phyloP scores from a whole-genome alignment of 2,329 filamentous ascomycete genomes.

The Fusarium hainanense region DNA sequence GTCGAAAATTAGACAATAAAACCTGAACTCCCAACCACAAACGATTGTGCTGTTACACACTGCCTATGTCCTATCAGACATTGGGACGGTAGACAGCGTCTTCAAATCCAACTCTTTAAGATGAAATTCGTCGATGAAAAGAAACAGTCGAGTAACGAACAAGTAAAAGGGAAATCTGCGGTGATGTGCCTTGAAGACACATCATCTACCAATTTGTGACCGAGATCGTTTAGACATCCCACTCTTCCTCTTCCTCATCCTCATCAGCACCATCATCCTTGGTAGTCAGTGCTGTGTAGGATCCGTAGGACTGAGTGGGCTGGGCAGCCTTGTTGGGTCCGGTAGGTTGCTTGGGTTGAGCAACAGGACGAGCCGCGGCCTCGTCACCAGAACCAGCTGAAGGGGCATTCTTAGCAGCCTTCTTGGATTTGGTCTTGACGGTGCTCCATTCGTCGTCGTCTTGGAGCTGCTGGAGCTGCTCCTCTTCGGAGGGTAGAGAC shows the following conservation, averaged over 20 bases:
- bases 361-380: conserved; percentile 44
- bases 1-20: conserved; percentile 33
- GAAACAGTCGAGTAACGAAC: conserved; percentile 35
- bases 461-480: conserved; percentile 69
- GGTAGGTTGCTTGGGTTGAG: conserved; percentile 49
- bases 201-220: conserved; percentile 14
- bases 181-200: conserved; percentile 11
- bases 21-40: conserved; percentile 46
- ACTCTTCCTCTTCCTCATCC: conserved; percentile 61
- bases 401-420: conserved; percentile 54
- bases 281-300: conserved; percentile 62
- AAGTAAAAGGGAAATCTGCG: conserved; percentile 26
- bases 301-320: conserved; percentile 54
- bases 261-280: conserved; percentile 55
- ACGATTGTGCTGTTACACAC: conserved; percentile 43
- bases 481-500: conserved; percentile 68
- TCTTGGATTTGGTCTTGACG: conserved; percentile 63
- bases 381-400: conserved; percentile 53
- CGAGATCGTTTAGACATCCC: conserved; percentile 58
- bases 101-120: conserved; percentile 39
- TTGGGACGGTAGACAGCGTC: conserved; percentile 35
- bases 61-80: conserved; percentile 28
- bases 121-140: conserved; percentile 33
- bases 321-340: conserved; percentile 46
- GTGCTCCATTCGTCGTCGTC: conserved; percentile 69